phyloP scores from a whole-genome alignment of 225 moss, liverwort and hornwort species.

The Asterella californica region DNA sequence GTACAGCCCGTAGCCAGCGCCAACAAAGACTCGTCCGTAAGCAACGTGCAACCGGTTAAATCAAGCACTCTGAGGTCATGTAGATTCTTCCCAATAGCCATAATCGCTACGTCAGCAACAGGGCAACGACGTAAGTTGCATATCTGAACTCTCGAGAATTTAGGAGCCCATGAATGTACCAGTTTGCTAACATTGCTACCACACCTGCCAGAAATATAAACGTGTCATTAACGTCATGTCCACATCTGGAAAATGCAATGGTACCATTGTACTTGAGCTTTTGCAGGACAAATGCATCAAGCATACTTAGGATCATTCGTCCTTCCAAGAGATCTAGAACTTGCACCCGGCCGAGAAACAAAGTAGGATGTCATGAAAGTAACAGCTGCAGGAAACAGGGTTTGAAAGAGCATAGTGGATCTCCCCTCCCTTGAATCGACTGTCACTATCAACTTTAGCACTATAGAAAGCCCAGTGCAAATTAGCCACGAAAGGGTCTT shows the following conservation, averaged over 20 bases:
- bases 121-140: conserved; percentile 76
- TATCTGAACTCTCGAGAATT: conserved; percentile 65
- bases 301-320: background rate
- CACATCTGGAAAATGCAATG: too few species aligned
- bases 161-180: conserved; percentile 84
- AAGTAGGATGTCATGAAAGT: too few species aligned
- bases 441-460: too few species aligned
- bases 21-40: conserved; percentile 66
- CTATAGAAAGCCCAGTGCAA: too few species aligned
- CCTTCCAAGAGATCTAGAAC: background rate
- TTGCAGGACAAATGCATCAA: background rate
- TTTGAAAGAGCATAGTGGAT: too few species aligned
- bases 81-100: conserved; percentile 65
- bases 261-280: background rate
- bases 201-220: conserved; percentile 53
- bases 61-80: conserved; percentile 75
- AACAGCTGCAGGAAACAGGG: too few species aligned
- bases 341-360: too few species aligned
- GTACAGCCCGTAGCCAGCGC: conserved; percentile 77
- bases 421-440: too few species aligned
- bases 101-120: conserved; percentile 70
- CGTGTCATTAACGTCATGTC: background rate
- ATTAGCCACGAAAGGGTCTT: too few species aligned
- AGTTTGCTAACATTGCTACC: conserved; percentile 77
- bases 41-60: conserved; percentile 64